Conservation (phyloP, 2,329 filamentous ascomycete genomes). For the Claviceps digitariae region DNA sequence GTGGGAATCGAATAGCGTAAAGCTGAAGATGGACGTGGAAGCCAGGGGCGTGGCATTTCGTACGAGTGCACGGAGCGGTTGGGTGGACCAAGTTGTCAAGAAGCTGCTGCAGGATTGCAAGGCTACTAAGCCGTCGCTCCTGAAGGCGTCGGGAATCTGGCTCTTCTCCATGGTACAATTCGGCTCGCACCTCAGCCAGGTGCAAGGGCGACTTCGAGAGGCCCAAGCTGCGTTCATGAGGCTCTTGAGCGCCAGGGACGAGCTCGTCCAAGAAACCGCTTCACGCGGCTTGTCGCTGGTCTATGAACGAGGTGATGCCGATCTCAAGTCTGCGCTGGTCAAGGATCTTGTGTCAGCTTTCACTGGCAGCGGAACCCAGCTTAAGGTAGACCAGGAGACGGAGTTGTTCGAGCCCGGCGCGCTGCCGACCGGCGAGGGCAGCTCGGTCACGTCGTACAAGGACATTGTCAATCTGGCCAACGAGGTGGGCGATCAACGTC, state of each 20-base stretch:
- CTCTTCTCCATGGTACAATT: slow-evolving; percentile 83
- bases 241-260: slow-evolving; percentile 75
- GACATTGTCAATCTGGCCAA: slow-evolving; percentile 94
- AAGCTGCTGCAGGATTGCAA: slow-evolving; percentile 67
- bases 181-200: slow-evolving; percentile 62
- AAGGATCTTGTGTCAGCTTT: slow-evolving; percentile 82
- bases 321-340: slow-evolving; percentile 69
- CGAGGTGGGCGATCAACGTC: slow-evolving; percentile 85
- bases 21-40: slow-evolving; percentile 64
- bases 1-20: slow-evolving; percentile 72
- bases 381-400: slow-evolving; percentile 81
- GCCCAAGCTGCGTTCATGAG: slow-evolving; percentile 81
- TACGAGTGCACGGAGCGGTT: slow-evolving; percentile 24
- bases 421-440: slow-evolving; percentile 78
- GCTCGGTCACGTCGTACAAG: slow-evolving; percentile 87
- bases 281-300: slow-evolving; percentile 83
- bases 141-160: slow-evolving; percentile 93
- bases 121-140: slow-evolving; percentile 73
- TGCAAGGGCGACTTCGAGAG: slow-evolving; percentile 61
- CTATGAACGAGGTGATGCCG: slow-evolving; percentile 79
- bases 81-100: slow-evolving; percentile 46
- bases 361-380: slow-evolving; percentile 58
- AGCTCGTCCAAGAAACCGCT: slow-evolving; percentile 90
- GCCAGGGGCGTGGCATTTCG: slow-evolving; percentile 22
- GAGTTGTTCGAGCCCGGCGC: slow-evolving; percentile 88